Percentiles rank a stretch among this genome's conserved stretches.
Evolutionary conservation across 257 asterid species (phyloP).

Genomic region (Capsicum rhomboideum): DNA sequence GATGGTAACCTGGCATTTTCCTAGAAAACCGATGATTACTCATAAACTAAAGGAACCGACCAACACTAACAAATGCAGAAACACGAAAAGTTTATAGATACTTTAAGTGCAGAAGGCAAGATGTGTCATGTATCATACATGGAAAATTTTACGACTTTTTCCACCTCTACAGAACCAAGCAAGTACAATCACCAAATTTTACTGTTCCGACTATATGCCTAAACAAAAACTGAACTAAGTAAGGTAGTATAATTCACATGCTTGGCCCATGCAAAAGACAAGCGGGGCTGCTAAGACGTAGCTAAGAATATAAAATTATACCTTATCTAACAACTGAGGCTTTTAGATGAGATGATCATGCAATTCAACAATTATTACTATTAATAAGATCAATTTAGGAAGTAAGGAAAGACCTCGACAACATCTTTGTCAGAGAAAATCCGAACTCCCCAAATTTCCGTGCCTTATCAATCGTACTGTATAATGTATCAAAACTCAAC

Average conservation of each 20-base stretch:
- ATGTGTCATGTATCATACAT: background rate
- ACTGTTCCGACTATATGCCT: background rate
- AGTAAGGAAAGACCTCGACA: background rate
- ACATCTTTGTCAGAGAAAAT: background rate
- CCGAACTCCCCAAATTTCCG: background rate
- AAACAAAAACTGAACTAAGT: background rate
- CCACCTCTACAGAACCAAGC: background rate
- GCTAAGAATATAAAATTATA: background rate
- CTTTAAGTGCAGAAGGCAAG: background rate
- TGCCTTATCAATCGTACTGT: background rate
- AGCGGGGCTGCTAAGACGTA: background rate
- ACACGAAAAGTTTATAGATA: background rate
- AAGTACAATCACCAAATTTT: background rate
- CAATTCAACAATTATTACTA: background rate
- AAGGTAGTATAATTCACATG: background rate
- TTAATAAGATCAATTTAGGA: background rate
- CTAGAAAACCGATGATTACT: background rate
- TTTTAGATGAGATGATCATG: background rate
- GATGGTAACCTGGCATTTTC: background rate
- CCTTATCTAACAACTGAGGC: background rate
- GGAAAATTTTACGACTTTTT: background rate
- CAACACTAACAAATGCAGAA: background rate
- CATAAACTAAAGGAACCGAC: background rate
- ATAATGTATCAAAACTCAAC: background rate
- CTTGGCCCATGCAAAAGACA: background rate